Evolutionary conservation across 176 grass and related monocot species (phyloP).

Genomic region (Rhynchospora pubera): DNA sequence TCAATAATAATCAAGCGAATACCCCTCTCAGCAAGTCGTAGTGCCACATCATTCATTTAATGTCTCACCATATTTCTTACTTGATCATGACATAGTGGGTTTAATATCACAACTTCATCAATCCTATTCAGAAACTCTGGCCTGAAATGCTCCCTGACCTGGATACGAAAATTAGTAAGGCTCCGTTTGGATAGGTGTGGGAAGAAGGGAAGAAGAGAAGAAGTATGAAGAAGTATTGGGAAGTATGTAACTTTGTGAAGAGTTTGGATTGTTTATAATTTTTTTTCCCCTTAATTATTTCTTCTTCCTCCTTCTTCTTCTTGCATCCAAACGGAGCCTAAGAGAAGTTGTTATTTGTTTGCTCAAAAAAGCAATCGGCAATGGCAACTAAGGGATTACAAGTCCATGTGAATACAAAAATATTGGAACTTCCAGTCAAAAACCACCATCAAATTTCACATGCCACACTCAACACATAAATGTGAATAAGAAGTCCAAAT

Average conservation of each 20-base stretch:
- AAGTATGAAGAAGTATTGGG: no score
- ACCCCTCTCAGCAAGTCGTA: conserved; percentile 65
- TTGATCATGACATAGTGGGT: conserved; percentile 69
- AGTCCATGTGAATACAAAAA: background rate
- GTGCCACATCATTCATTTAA: conserved; percentile 80
- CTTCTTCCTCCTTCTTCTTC: no score
- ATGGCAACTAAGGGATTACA: background rate
- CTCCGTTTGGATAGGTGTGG: no score
- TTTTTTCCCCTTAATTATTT: no score
- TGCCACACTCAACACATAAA: background rate
- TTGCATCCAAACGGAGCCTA: no score
- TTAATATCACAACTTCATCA: conserved; percentile 76
- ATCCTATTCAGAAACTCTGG: conserved; percentile 79
- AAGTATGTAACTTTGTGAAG: no score
- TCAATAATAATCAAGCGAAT: conserved; percentile 61
- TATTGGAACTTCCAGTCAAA: no score
- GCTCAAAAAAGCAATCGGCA: background rate
- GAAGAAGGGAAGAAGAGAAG: no score
- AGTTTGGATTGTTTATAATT: no score
- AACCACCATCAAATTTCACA: background rate
- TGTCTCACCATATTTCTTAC: conserved; percentile 71
- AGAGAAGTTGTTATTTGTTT: background rate
- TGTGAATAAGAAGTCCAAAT: no score
- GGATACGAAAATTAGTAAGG: conserved; percentile 19
- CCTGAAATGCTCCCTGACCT: conserved; percentile 83